Evolutionary conservation across 768 basidiomycete genomes (phyloP).

Genomic region (Mycena venus): DNA sequence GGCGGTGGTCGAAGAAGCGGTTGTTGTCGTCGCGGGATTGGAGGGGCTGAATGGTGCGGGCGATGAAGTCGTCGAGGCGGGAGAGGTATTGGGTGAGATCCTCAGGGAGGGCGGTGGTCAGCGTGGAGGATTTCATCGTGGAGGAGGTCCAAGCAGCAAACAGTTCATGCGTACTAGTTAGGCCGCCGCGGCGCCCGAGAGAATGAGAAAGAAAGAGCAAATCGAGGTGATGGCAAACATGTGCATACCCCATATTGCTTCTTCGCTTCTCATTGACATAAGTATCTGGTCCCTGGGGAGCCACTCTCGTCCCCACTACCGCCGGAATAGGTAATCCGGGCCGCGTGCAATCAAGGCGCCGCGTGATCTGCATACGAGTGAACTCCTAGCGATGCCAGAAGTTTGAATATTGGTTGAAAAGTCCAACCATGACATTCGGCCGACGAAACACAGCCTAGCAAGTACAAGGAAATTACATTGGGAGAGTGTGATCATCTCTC

Average conservation of each 20-base stretch:
- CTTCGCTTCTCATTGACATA: neutral
- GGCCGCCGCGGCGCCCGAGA: conserved; percentile 4
- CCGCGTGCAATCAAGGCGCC: too few species aligned
- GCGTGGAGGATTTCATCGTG: conserved; percentile 15
- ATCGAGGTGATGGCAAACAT: conserved; percentile 10
- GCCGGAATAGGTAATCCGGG: too few species aligned
- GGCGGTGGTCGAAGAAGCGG: conserved; percentile 29
- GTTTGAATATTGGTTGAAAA: too few species aligned
- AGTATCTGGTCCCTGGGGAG: too few species aligned
- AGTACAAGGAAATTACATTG: too few species aligned
- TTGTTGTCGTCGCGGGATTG: conserved; percentile 25
- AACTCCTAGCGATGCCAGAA: too few species aligned
- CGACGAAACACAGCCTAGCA: too few species aligned
- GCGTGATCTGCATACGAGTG: too few species aligned
- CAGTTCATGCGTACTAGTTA: conserved; percentile 4
- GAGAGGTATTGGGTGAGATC: conserved; percentile 20
- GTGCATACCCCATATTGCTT: conserved; percentile 9
- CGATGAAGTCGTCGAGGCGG: conserved; percentile 25
- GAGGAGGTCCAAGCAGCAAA: neutral
- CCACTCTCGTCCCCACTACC: too few species aligned
- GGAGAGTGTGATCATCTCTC: too few species aligned
- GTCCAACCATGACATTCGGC: too few species aligned
- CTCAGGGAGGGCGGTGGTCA: conserved; percentile 17
- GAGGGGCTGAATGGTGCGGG: conserved; percentile 20
- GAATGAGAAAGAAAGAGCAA: conserved; percentile 18